phyloP scores from a whole-genome alignment of 768 basidiomycete species.

The Mycena vulgaris region DNA sequence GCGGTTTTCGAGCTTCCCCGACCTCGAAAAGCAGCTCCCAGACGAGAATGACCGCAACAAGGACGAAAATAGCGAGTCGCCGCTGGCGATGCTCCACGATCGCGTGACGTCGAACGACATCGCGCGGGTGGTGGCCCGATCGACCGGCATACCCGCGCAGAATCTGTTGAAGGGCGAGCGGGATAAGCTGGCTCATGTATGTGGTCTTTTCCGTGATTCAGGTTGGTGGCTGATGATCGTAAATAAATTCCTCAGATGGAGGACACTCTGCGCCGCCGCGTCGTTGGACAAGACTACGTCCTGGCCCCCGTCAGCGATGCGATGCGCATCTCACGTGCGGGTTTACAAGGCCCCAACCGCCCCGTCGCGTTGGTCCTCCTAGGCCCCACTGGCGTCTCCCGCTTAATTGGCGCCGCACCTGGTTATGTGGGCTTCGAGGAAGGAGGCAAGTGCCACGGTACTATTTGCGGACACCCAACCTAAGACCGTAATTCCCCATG shows the following conservation, averaged over 20 bases:
- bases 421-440: slow-evolving; percentile 95
- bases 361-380: slow-evolving; percentile 94
- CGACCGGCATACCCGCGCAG: slow-evolving; percentile 93
- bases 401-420: slow-evolving; percentile 93
- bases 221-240: too few relatives aligned
- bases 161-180: slow-evolving; percentile 91
- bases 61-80: slow-evolving; percentile 59
- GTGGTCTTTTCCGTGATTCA: slow-evolving; percentile 6
- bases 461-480: too few relatives aligned
- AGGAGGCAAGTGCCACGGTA: slow-evolving; percentile 60
- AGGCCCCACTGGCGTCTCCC: slow-evolving; percentile 90
- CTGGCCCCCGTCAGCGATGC: slow-evolving; percentile 89
- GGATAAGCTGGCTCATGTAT: slow-evolving; percentile 89
- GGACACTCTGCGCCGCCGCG: slow-evolving; percentile 76
- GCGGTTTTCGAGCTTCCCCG: slow-evolving; percentile 88
- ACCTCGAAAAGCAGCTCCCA: slow-evolving; percentile 81
- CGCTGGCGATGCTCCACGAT: slow-evolving; percentile 83
- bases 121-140: slow-evolving; percentile 87
- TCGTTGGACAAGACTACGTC: slow-evolving; percentile 94
- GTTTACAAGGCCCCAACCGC: slow-evolving; percentile 88
- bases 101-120: slow-evolving; percentile 91
- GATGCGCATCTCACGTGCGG: slow-evolving; percentile 93
- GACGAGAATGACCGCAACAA: slow-evolving; percentile 50
- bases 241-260: slow-evolving; percentile 81
- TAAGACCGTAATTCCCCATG: slow-evolving; percentile 42